These are phyloP conservation scores for Xylariaceae sp. DNA, from an alignment of 2,329 filamentous ascomycete species.

Conservation along the genomic window DNA sequence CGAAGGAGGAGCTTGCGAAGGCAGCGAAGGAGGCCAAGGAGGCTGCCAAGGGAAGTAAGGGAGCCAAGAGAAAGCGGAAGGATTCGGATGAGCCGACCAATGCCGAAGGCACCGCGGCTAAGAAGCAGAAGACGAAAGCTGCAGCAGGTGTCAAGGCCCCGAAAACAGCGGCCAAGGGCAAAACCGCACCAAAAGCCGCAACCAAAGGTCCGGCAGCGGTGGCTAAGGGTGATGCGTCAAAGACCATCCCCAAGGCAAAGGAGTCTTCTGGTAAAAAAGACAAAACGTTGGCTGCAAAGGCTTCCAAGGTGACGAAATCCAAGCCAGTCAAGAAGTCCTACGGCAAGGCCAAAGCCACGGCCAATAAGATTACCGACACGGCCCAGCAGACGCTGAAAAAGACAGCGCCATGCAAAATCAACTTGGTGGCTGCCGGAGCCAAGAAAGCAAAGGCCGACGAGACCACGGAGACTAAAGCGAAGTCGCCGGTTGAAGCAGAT, in stretches of 20 bases:
- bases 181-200: conserved; percentile 31
- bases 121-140: conserved; percentile 45
- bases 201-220: conserved; percentile 33
- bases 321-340: conserved; percentile 30
- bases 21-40: conserved; percentile 33
- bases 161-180: conserved; percentile 29
- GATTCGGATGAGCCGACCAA: conserved; percentile 41
- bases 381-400: conserved; percentile 17
- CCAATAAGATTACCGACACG: background rate
- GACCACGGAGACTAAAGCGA: conserved; percentile 8
- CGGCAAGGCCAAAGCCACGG: conserved; percentile 19
- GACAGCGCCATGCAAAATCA: conserved; percentile 20
- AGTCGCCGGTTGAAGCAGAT: conserved; percentile 5
- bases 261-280: conserved; percentile 25
- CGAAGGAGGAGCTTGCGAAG: conserved; percentile 40
- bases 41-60: conserved; percentile 45
- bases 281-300: conserved; percentile 23
- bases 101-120: conserved; percentile 29
- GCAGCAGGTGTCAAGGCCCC: conserved; percentile 35
- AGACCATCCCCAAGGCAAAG: conserved; percentile 36
- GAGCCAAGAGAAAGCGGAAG: conserved; percentile 53
- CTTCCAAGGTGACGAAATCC: conserved; percentile 26
- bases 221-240: conserved; percentile 37
- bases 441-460: conserved; percentile 15
- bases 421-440: conserved; percentile 23